Evolutionary conservation across 495 filamentous ascomycete genomes (phyloP).

Genomic region (Tricharina praecox): DNA sequence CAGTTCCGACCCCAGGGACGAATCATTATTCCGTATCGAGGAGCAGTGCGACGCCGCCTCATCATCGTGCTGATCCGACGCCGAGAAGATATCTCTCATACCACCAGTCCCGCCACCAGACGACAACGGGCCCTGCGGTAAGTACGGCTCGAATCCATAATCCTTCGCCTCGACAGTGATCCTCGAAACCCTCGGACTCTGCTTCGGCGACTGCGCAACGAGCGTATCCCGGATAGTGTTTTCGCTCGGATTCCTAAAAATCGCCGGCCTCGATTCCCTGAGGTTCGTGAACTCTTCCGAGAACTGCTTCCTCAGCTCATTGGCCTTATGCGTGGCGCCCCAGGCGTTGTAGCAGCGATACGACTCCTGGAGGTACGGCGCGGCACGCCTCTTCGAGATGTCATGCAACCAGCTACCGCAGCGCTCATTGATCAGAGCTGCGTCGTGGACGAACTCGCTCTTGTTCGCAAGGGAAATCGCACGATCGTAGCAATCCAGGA

Average conservation of each 20-base stretch:
- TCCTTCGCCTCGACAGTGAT: conserved; percentile 15
- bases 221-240: neutral
- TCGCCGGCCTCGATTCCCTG: neutral
- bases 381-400: conserved; percentile 20
- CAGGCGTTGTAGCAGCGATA: conserved; percentile 17
- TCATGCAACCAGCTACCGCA: conserved; percentile 21
- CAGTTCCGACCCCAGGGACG: conserved; percentile 23
- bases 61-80: conserved; percentile 21
- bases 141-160: conserved; percentile 19
- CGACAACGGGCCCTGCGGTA: conserved; percentile 27
- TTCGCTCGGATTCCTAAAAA: neutral
- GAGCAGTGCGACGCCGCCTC: conserved; percentile 20
- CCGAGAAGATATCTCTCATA: conserved; percentile 17
- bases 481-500: conserved; percentile 25
- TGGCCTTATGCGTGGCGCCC: conserved; percentile 24
- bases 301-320: conserved; percentile 20
- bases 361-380: conserved; percentile 24
- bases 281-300: conserved; percentile 14
- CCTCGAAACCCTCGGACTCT: conserved; percentile 20
- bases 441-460: conserved; percentile 22
- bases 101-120: conserved; percentile 19
- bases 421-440: conserved; percentile 25
- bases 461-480: conserved; percentile 22
- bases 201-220: conserved; percentile 14
- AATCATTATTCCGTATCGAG: conserved; percentile 21